Base-by-base conservation (phyloP, 2,329 filamentous ascomycete genomes). In the Shiraia sp. region DNA sequence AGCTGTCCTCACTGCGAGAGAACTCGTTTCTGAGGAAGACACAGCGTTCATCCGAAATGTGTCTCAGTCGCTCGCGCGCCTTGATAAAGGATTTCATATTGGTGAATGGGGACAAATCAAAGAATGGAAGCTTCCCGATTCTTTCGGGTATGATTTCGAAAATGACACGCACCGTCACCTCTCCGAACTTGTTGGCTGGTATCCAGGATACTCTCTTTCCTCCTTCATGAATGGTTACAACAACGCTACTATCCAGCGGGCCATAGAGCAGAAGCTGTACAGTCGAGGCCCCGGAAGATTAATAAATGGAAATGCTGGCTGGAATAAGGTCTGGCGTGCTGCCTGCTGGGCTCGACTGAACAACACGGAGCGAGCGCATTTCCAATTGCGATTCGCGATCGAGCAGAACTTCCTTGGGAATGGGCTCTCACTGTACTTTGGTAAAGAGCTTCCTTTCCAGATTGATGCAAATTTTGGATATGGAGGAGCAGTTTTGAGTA, bases 391-490 rank as follows among this genome's bases (percentile, higher is more conserved):
- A 4, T 75, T 75, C 27, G 72, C 77, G 1, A 72, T 80, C 12
- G 63, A 71, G 15, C 59, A 70, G 26, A 81, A 81, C 49, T 75
- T 79, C 16, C 78, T 70, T 0, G 61, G 41, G 0, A 82, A 81
- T 49, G 72, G 73, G 2, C 61, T 81, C 22, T 75, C 70, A 29
- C 78, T 81, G 72, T 82, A 81, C 52, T 62, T 50, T 7, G 76
- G 68, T 0, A 56, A 63, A 8, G 60, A 69, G 5, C 60, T 63
- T 32, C 77, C 79, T 1, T 82, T 82, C 49, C 79, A 82, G 64
- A 80, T 82, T 42, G 79, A 82, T 55, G 80, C 79, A 6, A 82
- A 82, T 53, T 81, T 79, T 46, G 79, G 79, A 3, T 78, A 80
- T 36, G 79, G 77, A 2, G 79, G 76, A 0, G 77, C 75, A 0